phyloP scores from a whole-genome alignment of 2,329 filamentous ascomycete genomes.

The Aureobasidium uvarum region DNA sequence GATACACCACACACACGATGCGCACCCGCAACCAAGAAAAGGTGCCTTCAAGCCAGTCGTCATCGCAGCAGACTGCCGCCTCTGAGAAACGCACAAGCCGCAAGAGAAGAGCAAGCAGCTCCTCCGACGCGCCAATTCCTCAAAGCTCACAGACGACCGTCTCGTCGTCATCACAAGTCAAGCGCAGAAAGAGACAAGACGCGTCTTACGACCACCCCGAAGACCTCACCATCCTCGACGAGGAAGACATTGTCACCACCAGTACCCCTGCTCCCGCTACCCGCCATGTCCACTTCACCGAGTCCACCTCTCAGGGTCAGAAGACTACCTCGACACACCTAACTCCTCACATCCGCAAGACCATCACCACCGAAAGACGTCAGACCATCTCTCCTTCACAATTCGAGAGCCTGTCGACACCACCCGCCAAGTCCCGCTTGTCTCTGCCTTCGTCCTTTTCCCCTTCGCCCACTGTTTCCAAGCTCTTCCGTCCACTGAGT shows the following conservation, averaged over 20 bases:
- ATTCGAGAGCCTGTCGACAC: constrained; percentile 29
- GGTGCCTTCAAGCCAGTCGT: constrained; percentile 17
- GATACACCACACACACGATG: constrained; percentile 12
- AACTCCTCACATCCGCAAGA: constrained; percentile 37
- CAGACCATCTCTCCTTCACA: constrained; percentile 35
- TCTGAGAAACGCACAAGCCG: constrained; percentile 22
- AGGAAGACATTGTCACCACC: constrained; percentile 16
- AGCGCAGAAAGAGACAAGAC: constrained; percentile 29
- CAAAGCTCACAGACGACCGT: constrained; percentile 12
- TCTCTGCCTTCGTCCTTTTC: constrained; percentile 36
- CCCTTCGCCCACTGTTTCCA: constrained; percentile 30
- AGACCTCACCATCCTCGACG: constrained; percentile 7
- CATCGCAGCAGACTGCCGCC: constrained; percentile 17
- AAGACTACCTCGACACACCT: constrained; percentile 36
- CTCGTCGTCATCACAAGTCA: constrained; percentile 24
- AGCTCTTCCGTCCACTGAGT: constrained; percentile 36
- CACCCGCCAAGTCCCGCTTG: constrained; percentile 34
- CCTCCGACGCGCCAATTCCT: constrained; percentile 25
- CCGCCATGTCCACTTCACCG: constrained; percentile 37
- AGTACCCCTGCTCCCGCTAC: constrained; percentile 27
- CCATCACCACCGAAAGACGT: constrained; percentile 35
- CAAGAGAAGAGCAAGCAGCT: constrained; percentile 28
- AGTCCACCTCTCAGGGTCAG: constrained; percentile 29
- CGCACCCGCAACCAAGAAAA: constrained; percentile 29
- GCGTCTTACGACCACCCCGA: constrained; percentile 24